phyloP scores from a whole-genome alignment of 805 yeast species.

The Saturnispora ahearnii region DNA sequence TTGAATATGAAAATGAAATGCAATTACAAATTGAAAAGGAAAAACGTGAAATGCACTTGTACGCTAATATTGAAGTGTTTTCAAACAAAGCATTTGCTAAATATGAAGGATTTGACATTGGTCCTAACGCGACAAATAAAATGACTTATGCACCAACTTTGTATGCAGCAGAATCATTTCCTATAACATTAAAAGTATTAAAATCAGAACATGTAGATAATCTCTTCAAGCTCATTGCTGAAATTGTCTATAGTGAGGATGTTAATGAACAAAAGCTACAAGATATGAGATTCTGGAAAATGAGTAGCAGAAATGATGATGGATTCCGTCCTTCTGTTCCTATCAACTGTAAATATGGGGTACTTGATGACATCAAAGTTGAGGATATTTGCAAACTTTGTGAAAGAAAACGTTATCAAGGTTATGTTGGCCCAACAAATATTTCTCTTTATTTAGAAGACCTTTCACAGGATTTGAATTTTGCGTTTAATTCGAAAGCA shows the following conservation, averaged over 20 bases:
- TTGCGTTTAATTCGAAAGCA: slow-evolving; percentile 22
- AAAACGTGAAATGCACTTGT: slow-evolving; percentile 63
- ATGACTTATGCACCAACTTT: slow-evolving; percentile 41
- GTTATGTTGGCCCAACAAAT: slow-evolving; percentile 35
- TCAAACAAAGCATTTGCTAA: slow-evolving; percentile 44
- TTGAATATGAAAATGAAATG: slow-evolving; percentile 54
- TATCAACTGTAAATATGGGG: slow-evolving; percentile 23
- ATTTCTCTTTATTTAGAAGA: slow-evolving; percentile 61
- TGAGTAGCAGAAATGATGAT: slow-evolving; percentile 59
- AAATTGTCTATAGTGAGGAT: slow-evolving; percentile 29
- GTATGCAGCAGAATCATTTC: slow-evolving; percentile 39
- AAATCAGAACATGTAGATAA: slow-evolving; percentile 47
- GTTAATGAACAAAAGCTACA: slow-evolving; percentile 13
- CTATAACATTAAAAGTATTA: slow-evolving; percentile 42
- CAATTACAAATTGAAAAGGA: slow-evolving; percentile 46
- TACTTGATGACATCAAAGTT: slow-evolving; percentile 31
- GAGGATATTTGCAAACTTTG: slow-evolving; percentile 40
- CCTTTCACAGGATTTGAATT: slow-evolving; percentile 31
- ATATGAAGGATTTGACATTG: slow-evolving; percentile 69
- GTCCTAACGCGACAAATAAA: slow-evolving; percentile 45
- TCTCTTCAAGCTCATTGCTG: slow-evolving; percentile 42
- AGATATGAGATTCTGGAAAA: slow-evolving; percentile 50
- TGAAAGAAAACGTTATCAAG: slow-evolving; percentile 27
- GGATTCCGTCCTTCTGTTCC: slow-evolving; percentile 56
- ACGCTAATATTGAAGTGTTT: slow-evolving; percentile 48